These are phyloP conservation scores for Polymyxa betae DNA, from an alignment of 208 protist genomes.

Conservation along the genomic window DNA sequence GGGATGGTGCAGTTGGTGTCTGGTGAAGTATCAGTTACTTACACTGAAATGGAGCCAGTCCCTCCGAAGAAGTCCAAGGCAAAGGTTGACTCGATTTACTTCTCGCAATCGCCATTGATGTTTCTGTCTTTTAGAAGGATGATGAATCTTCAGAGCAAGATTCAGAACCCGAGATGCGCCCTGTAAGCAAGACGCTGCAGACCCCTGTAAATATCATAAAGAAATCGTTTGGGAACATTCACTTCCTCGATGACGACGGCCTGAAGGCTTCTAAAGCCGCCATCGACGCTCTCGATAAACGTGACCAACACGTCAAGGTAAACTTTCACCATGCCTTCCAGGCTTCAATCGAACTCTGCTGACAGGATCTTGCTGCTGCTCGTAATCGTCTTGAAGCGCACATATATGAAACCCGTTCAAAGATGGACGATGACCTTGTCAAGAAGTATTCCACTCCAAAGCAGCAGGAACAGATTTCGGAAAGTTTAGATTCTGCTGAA, in stretches of 20 bases:
- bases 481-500: neutral
- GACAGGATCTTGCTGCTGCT: neutral
- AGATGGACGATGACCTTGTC: neutral
- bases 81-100: conserved; percentile 6
- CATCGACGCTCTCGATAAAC: neutral
- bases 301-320: neutral
- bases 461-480: neutral
- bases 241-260: neutral
- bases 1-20: conserved; percentile 15
- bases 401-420: neutral
- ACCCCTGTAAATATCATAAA: neutral
- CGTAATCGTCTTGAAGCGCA: conserved; percentile 5
- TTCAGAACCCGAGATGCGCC: neutral
- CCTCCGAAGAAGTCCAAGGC: neutral
- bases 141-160: neutral
- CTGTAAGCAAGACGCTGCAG: neutral
- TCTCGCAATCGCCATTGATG: too few species aligned
- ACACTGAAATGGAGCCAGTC: neutral
- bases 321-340: neutral
- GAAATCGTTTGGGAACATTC: neutral
- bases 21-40: neutral
- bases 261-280: neutral
- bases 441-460: neutral
- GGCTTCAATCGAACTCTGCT: neutral
- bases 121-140: neutral